Conservation (phyloP, 129 eudicot genomes). For the Centella asiatica region DNA sequence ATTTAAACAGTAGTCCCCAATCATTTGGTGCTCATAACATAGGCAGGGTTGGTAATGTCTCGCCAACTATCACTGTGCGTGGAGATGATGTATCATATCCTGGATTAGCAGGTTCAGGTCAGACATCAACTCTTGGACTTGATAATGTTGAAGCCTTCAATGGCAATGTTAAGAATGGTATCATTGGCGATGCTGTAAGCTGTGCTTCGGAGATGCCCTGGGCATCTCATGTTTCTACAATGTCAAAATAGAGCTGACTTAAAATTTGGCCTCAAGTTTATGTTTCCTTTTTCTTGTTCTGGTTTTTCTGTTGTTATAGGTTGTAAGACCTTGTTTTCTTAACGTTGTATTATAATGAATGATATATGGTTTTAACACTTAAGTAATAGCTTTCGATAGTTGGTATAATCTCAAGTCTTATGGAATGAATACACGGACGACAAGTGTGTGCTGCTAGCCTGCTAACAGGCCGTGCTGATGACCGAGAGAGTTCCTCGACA, state of each 20-base stretch:
- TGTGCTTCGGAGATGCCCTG: constrained; percentile 44
- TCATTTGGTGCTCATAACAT: constrained; percentile 32
- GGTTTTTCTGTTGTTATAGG: too few species aligned
- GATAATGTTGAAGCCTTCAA: constrained; percentile 23
- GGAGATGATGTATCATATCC: constrained; percentile 35
- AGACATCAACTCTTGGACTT: constrained; percentile 33
- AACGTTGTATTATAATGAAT: too few species aligned
- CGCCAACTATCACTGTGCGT: constrained; percentile 47
- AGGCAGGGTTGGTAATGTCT: constrained; percentile 37
- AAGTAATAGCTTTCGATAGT: too few species aligned
- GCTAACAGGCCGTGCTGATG: too few species aligned
- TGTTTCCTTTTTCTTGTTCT: too few species aligned
- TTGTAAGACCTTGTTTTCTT: too few species aligned
- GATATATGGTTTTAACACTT: too few species aligned
- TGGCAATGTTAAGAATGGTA: constrained; percentile 35
- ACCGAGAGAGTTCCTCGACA: too few species aligned
- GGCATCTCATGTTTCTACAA: constrained; percentile 34
- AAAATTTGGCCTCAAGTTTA: too few species aligned
- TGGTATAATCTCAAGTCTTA: too few species aligned
- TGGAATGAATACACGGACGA: too few species aligned
- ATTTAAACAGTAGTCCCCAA: constrained; percentile 40
- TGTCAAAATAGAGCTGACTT: constrained; percentile 30
- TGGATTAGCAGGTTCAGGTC: constrained; percentile 34
- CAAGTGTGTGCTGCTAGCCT: too few species aligned
- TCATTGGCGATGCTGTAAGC: constrained; percentile 36